Evolutionary conservation across 371 early-diverging fungal genomes (phyloP).

Genomic region (Haplosporangium sp.): DNA sequence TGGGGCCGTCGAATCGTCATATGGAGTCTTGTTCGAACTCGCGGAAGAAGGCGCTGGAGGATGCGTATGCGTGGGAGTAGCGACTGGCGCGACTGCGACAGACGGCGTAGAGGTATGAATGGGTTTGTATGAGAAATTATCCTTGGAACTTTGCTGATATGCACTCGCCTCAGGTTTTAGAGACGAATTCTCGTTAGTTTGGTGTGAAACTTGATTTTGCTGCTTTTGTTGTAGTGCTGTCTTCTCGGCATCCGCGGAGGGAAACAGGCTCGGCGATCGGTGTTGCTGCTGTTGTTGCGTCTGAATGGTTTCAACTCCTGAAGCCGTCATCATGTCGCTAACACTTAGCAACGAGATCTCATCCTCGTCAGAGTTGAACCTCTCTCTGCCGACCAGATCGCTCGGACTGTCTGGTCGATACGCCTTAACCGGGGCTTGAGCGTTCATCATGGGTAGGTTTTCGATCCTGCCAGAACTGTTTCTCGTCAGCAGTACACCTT

Average conservation of each 20-base stretch:
- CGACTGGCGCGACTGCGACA: too few species aligned
- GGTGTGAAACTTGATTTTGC: neutral
- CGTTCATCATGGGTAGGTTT: constrained; percentile 13
- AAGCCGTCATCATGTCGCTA: constrained; percentile 1
- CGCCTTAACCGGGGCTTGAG: constrained; percentile 7
- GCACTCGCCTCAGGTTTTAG: neutral
- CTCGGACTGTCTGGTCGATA: constrained; percentile 35
- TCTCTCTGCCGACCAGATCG: constrained; percentile 31
- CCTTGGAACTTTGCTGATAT: too few species aligned
- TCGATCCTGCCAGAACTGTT: constrained; percentile 35
- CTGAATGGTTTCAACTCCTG: neutral
- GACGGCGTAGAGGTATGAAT: neutral
- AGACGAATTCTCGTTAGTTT: neutral
- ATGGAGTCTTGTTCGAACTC: neutral
- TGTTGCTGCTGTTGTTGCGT: neutral
- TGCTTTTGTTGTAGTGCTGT: constrained; percentile 9
- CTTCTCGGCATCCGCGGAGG: constrained; percentile 8
- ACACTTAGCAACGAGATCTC: constrained; percentile 20
- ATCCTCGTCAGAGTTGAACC: constrained; percentile 48
- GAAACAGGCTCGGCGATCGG: neutral
- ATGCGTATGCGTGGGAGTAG: neutral
- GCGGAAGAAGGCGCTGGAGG: neutral
- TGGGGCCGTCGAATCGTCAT: constrained; percentile 23
- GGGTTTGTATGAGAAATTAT: neutral
- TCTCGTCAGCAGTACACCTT: constrained; percentile 16